Conservation (phyloP, 768 basidiomycete genomes). For the Gyrodon lividus region DNA sequence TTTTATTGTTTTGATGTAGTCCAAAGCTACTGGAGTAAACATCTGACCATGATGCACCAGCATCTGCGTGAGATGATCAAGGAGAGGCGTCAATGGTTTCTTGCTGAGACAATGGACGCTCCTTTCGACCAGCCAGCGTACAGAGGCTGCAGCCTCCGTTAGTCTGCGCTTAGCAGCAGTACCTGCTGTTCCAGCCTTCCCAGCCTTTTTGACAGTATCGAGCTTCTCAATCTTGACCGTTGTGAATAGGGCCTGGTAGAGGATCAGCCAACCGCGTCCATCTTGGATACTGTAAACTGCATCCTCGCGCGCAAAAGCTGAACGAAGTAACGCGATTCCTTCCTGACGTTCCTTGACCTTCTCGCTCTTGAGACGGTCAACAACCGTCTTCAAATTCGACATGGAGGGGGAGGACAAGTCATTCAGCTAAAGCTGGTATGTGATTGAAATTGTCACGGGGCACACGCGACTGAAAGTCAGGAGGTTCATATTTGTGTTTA, state of each 20-base stretch:
- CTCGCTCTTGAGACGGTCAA: conserved; percentile 54
- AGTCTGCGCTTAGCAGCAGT: conserved; percentile 59
- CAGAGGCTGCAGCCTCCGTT: conserved; percentile 57
- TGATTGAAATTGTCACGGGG: not conserved
- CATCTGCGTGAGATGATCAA: conserved; percentile 62
- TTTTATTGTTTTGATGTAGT: conserved; percentile 79
- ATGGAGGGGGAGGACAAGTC: conserved; percentile 20
- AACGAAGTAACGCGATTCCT: conserved; percentile 52
- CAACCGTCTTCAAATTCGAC: conserved; percentile 45
- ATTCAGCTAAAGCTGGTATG: not conserved
- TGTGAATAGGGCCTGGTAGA: conserved; percentile 74
- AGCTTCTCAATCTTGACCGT: conserved; percentile 63
- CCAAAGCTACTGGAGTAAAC: conserved; percentile 62
- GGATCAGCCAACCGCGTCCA: conserved; percentile 54
- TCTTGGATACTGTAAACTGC: conserved; percentile 40
- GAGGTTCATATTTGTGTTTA: conserved; percentile 23
- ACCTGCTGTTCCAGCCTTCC: conserved; percentile 40
- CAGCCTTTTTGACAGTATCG: conserved; percentile 40
- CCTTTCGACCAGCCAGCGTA: conserved; percentile 74
- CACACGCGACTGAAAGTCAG: conserved; percentile 16
- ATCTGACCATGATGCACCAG: conserved; percentile 55
- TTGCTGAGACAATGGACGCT: conserved; percentile 55
- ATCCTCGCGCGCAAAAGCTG: conserved; percentile 48
- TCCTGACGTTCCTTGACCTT: conserved; percentile 73
- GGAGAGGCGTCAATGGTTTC: conserved; percentile 52